Evolutionary conservation across 345 rosid species (phyloP), one percentile per base, ranked within the genome.

Genomic region (Rhizophora mangle): DNA sequence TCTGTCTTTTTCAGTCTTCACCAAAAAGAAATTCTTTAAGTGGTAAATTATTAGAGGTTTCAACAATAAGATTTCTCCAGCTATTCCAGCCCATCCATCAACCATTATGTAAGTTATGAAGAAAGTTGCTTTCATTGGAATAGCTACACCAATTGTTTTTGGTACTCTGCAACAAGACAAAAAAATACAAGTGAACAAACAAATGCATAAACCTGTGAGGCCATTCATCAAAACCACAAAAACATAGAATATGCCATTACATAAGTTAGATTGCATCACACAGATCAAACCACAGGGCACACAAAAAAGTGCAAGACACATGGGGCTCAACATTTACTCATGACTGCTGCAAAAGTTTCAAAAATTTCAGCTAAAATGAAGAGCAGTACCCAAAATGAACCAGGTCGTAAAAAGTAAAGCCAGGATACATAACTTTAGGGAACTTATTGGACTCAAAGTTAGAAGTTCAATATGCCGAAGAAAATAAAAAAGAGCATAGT

Each of bases 21-120:
- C 98, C 81, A 94, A 82, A 77, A 94, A 85, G 34, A 82, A 80
- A 64, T 95, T 95, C 82, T 95, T 95, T 75, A 95, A 74, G 80
- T 95, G 99, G 76, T 59, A 95, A 68, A 95, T 65, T 24, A 95
- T 89, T 43, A 95, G 84, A 43, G 99, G 83, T 76, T 91, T 88
- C 72, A 91, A 63, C 97, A 81, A 89, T 53, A 95, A 76, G 71
- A 95, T 85, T 83, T 95, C 99, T 34, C 67, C 95, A 60, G 98
- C 98, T 54, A 94, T 72, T 60, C 98, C 97, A 63, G 98, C 96
- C 98, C 98, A 94, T 66, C 98, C 98, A 76, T 94, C 98, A 52
- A 94, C 87, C 98, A 91, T 94, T 75, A 94, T 94, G 59, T 89
- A 94, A 64, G 96, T 89, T 69, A 94, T 89, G 78, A 94, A 94